Conservation (phyloP, 2,329 filamentous ascomycete species). For the Setomelanomma holmii region DNA sequence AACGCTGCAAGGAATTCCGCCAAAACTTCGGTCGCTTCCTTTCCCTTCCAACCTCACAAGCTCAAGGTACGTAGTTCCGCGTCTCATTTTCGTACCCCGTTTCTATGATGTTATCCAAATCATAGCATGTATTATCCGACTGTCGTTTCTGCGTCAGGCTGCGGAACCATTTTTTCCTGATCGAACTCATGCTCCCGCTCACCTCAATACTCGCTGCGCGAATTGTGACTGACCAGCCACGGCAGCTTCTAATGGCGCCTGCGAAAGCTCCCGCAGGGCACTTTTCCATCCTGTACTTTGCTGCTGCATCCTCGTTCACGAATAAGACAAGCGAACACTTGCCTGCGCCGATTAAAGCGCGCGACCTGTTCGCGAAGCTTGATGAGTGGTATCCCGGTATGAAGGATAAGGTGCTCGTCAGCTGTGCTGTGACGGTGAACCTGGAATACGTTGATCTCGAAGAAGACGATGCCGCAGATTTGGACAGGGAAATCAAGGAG, state of each 20-base stretch:
- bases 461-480: slow-evolving; percentile 56
- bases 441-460: slow-evolving; percentile 79
- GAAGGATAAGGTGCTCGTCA: slow-evolving; percentile 69
- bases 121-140: slow-evolving; percentile 61
- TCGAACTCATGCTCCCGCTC: slow-evolving; percentile 13
- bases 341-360: slow-evolving; percentile 69
- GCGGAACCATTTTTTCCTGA: slow-evolving; percentile 47
- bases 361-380: slow-evolving; percentile 69
- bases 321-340: slow-evolving; percentile 70
- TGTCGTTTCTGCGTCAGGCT: slow-evolving; percentile 34
- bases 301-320: slow-evolving; percentile 74
- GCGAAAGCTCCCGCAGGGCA: slow-evolving; percentile 65
- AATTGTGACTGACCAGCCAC: slow-evolving; percentile 19
- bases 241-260: slow-evolving; percentile 42
- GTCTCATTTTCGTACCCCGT: not conserved
- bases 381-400: slow-evolving; percentile 77
- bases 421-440: slow-evolving; percentile 80
- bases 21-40: not conserved
- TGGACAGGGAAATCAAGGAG: slow-evolving; percentile 64
- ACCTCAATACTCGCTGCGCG: not conserved
- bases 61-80: slow-evolving; percentile 24
- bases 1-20: not conserved
- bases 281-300: slow-evolving; percentile 85
- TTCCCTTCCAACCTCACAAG: slow-evolving; percentile 15
- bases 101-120: slow-evolving; percentile 48